Conservation (phyloP, 768 basidiomycete genomes). For the button mushroom (Agaricus bisporus) region DNA sequence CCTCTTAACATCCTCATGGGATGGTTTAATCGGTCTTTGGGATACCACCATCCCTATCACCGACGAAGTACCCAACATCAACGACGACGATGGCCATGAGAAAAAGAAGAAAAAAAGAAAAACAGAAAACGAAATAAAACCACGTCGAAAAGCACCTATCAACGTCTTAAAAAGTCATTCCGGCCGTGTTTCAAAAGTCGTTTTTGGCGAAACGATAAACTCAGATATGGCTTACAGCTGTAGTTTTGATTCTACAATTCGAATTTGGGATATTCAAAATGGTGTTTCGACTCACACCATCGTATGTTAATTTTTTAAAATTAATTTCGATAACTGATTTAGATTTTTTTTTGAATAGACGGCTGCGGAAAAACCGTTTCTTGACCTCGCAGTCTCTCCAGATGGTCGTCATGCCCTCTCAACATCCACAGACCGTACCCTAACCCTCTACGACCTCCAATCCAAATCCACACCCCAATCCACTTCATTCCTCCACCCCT, state of each 20-base stretch:
- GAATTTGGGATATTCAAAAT: constrained; percentile 80
- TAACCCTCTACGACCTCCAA: constrained; percentile 67
- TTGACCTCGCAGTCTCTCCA: constrained; percentile 47
- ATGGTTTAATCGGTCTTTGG: constrained; percentile 80
- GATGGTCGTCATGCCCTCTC: constrained; percentile 45
- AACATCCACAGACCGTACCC: constrained; percentile 69
- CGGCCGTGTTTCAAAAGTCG: constrained; percentile 68
- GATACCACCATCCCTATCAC: constrained; percentile 51
- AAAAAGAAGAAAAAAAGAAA: constrained; percentile 64
- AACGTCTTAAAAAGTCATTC: constrained; percentile 80
- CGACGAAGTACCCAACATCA: constrained; percentile 64
- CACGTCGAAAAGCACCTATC: constrained; percentile 61
- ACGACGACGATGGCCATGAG: constrained; percentile 29
- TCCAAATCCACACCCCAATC: constrained; percentile 13
- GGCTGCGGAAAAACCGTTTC: constrained; percentile 69
- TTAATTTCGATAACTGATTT: background rate
- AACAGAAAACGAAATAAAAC: constrained; percentile 32
- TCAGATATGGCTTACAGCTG: constrained; percentile 56
- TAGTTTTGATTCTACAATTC: constrained; percentile 87
- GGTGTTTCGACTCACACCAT: constrained; percentile 69
- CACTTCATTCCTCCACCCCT: constrained; percentile 49
- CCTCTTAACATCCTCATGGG: constrained; percentile 85
- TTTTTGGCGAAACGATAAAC: constrained; percentile 33
- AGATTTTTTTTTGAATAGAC: constrained; percentile 32
- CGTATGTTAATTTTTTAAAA: constrained; percentile 37